Evolutionary conservation across 768 basidiomycete genomes (phyloP), one percentile per base, ranked within the genome.

Genomic region (Mycena metata): DNA sequence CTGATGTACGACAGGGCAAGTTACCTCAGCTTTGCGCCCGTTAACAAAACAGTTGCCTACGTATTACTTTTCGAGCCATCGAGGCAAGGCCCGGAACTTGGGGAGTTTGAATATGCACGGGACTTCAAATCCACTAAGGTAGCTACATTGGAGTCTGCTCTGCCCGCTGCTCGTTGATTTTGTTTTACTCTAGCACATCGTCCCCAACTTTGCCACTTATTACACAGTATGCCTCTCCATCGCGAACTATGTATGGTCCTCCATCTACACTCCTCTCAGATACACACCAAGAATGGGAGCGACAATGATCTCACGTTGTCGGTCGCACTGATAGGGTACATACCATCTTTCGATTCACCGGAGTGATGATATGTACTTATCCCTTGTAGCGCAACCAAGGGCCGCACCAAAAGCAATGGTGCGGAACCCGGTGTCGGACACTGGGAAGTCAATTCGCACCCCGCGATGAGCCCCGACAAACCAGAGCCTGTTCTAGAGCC

Each of bases 121-220:
- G 52, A 54, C 52, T 54, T 54, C 52, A 36, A 54, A n/a, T 54
- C 52, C 10, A 54, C 33, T 19, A 54, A 54, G 52, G 52, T 39
- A n/a, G 17, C 26, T 35, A 24, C 21, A 35, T 19, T 35, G 39
- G n/a, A 36, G 52, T 54, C 33, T 39, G 52, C 35, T 36, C 35
- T 36, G 33, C n/a, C 5, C 3, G 16, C 36, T 30, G 35, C 52
- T 35, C 16, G 52, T 54, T 54, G 52, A 54, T n/a, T 54, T 54
- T 54, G 17, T 36, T 13, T 54, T 54, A 39, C 52, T 54, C 52
- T 39, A 54, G 52, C 52, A 54, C 36, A n/a, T 54, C 36, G 35
- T 54, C 8, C 52, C 52, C 19, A 54, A 54, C n/a, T 54, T 54
- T 8, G 52, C 52, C 52, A 54, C 52, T 54, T 54, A 54, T 54